Conservation (phyloP, 2,329 filamentous ascomycete genomes). For the Monilinia laxa region DNA sequence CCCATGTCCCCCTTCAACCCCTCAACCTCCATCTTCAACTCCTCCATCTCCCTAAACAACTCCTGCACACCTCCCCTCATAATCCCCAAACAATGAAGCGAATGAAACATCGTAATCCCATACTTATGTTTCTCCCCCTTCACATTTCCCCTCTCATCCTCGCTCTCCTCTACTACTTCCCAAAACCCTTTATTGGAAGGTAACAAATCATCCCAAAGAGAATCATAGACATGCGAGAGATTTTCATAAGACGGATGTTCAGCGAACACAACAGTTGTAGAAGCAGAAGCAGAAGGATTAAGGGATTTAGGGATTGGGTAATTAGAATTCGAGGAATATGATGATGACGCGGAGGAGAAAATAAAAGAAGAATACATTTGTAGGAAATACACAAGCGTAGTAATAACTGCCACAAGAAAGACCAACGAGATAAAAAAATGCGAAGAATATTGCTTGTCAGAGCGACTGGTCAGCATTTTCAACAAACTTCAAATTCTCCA, state of each 20-base stretch:
- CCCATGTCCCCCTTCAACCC: too few relatives aligned
- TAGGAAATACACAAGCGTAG: not conserved
- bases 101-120: slow-evolving; percentile 21
- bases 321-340: not conserved
- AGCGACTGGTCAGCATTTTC: not conserved
- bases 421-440: not conserved
- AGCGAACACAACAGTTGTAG: not conserved
- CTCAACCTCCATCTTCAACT: not conserved
- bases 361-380: not conserved
- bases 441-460: not conserved
- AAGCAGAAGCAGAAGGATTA: not conserved
- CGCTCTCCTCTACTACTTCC: too few relatives aligned
- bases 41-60: slow-evolving; percentile 17
- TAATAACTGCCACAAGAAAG: not conserved
- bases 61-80: slow-evolving; percentile 18
- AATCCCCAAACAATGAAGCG: slow-evolving; percentile 18
- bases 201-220: slow-evolving; percentile 5
- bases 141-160: not conserved
- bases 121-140: not conserved
- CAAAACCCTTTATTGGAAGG: slow-evolving; percentile 13
- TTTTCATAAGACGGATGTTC: slow-evolving; percentile 19
- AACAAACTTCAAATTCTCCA: not conserved
- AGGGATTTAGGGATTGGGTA: not conserved
- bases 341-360: not conserved
- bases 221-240: slow-evolving; percentile 9